A percentile compares a stretch with the other conserved stretches of the same genome.
Conservation (phyloP, 2,329 filamentous ascomycete genomes). For the Aspergillus quadrilineatus region DNA sequence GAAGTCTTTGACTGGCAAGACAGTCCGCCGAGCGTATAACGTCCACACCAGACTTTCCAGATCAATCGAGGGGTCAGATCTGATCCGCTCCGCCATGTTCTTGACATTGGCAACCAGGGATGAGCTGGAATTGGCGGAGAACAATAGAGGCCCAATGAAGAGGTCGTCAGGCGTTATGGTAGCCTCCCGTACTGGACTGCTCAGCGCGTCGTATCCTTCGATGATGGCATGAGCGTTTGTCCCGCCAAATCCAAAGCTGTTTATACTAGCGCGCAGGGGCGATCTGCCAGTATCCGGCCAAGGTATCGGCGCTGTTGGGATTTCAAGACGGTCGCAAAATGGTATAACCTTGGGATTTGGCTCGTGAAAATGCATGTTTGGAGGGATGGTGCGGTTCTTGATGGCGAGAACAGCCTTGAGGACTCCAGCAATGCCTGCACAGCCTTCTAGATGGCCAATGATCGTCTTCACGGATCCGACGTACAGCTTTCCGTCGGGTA, state of each 20-base stretch:
- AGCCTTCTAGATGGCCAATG: slow-evolving; percentile 31
- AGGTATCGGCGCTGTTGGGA: background rate
- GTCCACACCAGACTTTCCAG: background rate
- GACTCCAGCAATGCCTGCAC: slow-evolving; percentile 28
- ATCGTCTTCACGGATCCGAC: slow-evolving; percentile 28
- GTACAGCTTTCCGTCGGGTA: slow-evolving; percentile 6
- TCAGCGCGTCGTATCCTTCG: slow-evolving; percentile 3
- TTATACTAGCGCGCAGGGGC: slow-evolving; percentile 1
- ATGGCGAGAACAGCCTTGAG: slow-evolving; percentile 18
- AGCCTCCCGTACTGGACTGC: too few relatives aligned
- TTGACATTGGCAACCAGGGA: background rate
- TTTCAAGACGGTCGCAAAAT: background rate
- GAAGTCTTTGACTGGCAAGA: background rate
- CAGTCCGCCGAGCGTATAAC: background rate
- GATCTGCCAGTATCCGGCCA: background rate
- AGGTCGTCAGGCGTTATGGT: background rate
- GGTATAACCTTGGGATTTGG: background rate
- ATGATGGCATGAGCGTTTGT: slow-evolving; percentile 18
- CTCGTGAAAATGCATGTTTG: background rate
- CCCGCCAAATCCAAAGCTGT: slow-evolving; percentile 14
- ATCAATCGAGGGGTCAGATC: background rate
- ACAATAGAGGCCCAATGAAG: background rate
- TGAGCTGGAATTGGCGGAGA: background rate
- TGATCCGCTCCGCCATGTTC: background rate
- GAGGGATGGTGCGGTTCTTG: slow-evolving; percentile 21